Percentiles rank a stretch among this genome's conserved stretches.
phyloP scores from a whole-genome alignment of 73 alveolate species.

The Durusdinium trenchii region DNA sequence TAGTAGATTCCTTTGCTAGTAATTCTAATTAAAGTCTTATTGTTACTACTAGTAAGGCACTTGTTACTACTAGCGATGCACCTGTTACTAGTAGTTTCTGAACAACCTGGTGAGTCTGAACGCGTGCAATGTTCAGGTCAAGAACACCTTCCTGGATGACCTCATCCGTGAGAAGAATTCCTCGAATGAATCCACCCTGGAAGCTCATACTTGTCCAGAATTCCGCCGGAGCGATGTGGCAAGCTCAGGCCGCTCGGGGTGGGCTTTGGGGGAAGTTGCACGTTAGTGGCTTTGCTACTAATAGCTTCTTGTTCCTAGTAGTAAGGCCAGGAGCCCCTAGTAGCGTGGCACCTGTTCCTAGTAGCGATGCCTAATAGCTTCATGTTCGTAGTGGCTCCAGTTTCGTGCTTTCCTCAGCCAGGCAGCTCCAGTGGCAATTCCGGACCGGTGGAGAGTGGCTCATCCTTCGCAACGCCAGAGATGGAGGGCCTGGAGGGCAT shows the following conservation, averaged over 20 bases:
- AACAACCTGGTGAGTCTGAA: too few relatives aligned
- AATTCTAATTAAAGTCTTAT: too few relatives aligned
- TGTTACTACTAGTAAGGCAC: too few relatives aligned
- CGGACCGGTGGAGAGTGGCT: neutral
- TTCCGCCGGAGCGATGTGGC: neutral
- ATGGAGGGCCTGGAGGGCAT: neutral
- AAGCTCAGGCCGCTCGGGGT: neutral
- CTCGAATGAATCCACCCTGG: slow-evolving; percentile 21
- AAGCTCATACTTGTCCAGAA: slow-evolving; percentile 48
- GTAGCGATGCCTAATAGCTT: neutral
- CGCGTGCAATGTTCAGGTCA: slow-evolving; percentile 35
- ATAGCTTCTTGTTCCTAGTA: too few relatives aligned
- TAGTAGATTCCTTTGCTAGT: too few relatives aligned
- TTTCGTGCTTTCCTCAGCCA: neutral
- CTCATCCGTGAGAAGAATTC: slow-evolving; percentile 21
- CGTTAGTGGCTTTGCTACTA: neutral
- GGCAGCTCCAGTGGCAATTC: neutral
- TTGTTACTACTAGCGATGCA: too few relatives aligned
- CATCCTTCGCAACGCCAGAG: neutral
- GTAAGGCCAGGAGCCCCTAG: too few relatives aligned
- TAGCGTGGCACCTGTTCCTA: too few relatives aligned
- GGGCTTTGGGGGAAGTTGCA: neutral
- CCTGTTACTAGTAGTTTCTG: too few relatives aligned
- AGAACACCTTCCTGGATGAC: slow-evolving; percentile 65
- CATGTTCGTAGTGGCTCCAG: neutral